These are phyloP conservation scores for Barnettozyma siamensis DNA, from an alignment of 805 yeast species.

Conservation along the genomic window DNA sequence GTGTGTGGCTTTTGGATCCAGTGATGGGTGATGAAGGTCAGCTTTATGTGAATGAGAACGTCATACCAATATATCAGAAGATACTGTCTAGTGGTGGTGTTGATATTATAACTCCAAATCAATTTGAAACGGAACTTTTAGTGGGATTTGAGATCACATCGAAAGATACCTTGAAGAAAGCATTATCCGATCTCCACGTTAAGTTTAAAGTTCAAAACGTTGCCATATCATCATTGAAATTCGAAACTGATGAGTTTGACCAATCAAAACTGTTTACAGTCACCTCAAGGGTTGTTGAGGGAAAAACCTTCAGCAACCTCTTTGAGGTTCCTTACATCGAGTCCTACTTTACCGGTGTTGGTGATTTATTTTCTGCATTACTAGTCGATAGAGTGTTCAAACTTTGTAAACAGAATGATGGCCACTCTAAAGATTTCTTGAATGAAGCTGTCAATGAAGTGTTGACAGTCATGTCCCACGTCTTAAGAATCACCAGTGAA, in stretches of 20 bases:
- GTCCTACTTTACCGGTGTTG: slow-evolving; percentile 92
- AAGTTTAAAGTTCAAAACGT: slow-evolving; percentile 48
- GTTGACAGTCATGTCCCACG: slow-evolving; percentile 47
- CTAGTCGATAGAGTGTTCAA: slow-evolving; percentile 55
- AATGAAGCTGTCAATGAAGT: slow-evolving; percentile 45
- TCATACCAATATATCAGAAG: slow-evolving; percentile 52
- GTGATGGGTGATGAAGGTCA: slow-evolving; percentile 79
- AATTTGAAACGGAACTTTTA: slow-evolving; percentile 77
- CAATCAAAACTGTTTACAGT: slow-evolving; percentile 14
- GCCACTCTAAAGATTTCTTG: slow-evolving; percentile 14
- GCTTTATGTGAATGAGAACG: slow-evolving; percentile 54
- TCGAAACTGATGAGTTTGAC: slow-evolving; percentile 14
- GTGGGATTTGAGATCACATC: slow-evolving; percentile 44
- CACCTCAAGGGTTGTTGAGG: slow-evolving; percentile 14
- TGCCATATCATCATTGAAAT: slow-evolving; percentile 57
- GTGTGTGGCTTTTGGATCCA: slow-evolving; percentile 64
- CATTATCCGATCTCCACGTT: slow-evolving; percentile 44
- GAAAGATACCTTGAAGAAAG: slow-evolving; percentile 34
- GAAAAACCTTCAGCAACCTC: slow-evolving; percentile 8
- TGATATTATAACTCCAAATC: slow-evolving; percentile 83
- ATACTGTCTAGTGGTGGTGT: slow-evolving; percentile 43
- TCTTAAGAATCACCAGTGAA: slow-evolving; percentile 42
- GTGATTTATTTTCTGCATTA: slow-evolving; percentile 83
- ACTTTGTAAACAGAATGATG: slow-evolving; percentile 6
- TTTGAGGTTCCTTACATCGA: slow-evolving; percentile 58